Evolutionary conservation across 371 early-diverging fungal genomes (phyloP), one percentile per base, ranked within the genome.

Genomic region (Rhizopus microsporus): DNA sequence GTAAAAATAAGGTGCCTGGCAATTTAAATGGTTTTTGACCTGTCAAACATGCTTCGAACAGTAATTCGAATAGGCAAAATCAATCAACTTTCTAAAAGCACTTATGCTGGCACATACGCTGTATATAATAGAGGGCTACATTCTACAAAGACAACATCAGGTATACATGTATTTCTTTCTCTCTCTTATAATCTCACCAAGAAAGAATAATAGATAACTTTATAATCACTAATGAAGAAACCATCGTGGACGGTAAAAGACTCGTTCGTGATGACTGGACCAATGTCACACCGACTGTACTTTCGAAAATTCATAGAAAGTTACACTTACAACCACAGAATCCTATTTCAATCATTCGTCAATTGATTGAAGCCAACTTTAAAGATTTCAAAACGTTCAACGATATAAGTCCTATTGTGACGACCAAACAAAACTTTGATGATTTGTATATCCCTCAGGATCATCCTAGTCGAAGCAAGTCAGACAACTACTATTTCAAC

Each of bases 401-500:
- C 54, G 59, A 72, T 13, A 69, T 89, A 44, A 75, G 70, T 34
- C 97, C 99, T 1, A 86, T 93, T 35, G 97, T 97, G 0, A 83
- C 92, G 0, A 81, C 90, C 0, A 59, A 80, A 33, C 82, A 91
- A 50, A 98, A 98, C 76, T 98, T 98, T 86, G 99, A 98, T 67
- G 88, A 89, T 17, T 84, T 98, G 9, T 82, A 90, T 45, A 84
- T 98, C 64, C 72, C 92, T 0, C 54, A 61, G 6, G 91, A 94
- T 67, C 99, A 98, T 71, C 89, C 91, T 0, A 88, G 93, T 9
- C 85, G 97, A 38, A 72, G 78, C 4, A 81, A 73, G 34, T 87
- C 91, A 1, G 99, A 98, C 63, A 95, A 93, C 43, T 98, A 98
- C 72, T 98, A 96, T 72, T 59, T 98, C 34, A 95, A 97, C 72